Evolutionary conservation across 495 filamentous ascomycete genomes (phyloP), one percentile per base, ranked within the genome.

Genomic region (Parmelia sp.): DNA sequence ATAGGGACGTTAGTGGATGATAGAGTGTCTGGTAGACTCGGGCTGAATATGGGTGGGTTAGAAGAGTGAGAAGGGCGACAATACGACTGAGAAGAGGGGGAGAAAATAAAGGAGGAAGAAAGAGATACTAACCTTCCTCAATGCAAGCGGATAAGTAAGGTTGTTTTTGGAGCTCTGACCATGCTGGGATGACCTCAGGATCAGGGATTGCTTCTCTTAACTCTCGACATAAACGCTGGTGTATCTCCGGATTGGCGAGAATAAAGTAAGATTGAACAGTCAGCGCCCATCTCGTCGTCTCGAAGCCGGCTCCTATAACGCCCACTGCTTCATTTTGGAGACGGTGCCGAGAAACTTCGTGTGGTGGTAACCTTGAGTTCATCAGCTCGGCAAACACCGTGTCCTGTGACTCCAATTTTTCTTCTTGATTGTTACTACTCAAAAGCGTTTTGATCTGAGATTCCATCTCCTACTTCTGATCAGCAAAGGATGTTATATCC

Each of bases 91-190:
- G 39, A 40, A 40, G 39, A 40, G 8, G 39, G 39, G 39, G 15
- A 40, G 39, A 40, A 40, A 12, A 40, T 40, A 12, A 40, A n/a
- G 57, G 57, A 58, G 57, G 57, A 25, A 40, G 27, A 47, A 31
- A 29, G n/a, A 27, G 45, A 17, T 10, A 47, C 36, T 14, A 45
- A 61, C 58, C 58, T 63, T 83, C 80, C 25, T 80, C 71, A 57
- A 83, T 75, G 56, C 76, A 68, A 27, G 74, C 79, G 17, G 70
- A 66, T 2, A 82, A 68, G 57, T 77, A 76, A 10, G 76, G 75
- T 49, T 71, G 70, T 33, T 66, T 73, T 63, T 75, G 70, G 7
- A 78, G 69, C 21, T 69, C 62, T 33, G 36, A 33, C 58, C 37
- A 72, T 69, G 62, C 70, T 67, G 64, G 66, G 67, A 62, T 68